Base-by-base conservation (phyloP, 2,329 filamentous ascomycete species). In the Sarocladium brachiariae region DNA sequence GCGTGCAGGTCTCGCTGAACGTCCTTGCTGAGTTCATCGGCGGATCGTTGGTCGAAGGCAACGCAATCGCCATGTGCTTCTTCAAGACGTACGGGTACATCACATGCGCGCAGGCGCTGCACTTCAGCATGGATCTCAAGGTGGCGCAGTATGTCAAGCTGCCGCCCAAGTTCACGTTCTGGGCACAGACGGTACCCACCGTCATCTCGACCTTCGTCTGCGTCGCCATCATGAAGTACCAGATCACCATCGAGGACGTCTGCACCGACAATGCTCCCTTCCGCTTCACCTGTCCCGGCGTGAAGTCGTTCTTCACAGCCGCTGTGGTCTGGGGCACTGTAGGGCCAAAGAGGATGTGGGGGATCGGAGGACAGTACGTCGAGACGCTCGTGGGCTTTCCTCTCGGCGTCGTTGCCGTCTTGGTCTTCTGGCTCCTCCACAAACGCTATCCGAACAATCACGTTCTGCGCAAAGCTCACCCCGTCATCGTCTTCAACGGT, bases 101-200 rank as follows among this genome's bases (percentile, higher is more conserved):
- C 13, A 74, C 72, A 1, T 75, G 72, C 49, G 71, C 73, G 0
- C 73, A 77, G 53, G 73, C 75, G 16, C 65, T 78, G 18, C 68
- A 68, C 59, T 78, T 78, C 59, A 70, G 65, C 52, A 71, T 70
- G 55, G 73, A 72, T 54, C 59, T 73, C 30, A 75, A 75, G 60
- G 69, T 75, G 11, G 73, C 72, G 8, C 73, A 75, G 54, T 81
- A 81, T 61, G 72, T 78, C 65, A 81, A 81, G 66, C 80, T 83
- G 16, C 78, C 80, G 4, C 80, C 80, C 0, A 73, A 75, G 11
- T 72, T 80, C 25, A 77, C 79, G 3, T 84, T 83, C 56, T 64
- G 69, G 19, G 78, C 78, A 1, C 80, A 83, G 61, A 77, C 83
- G 59, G 65, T 76, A 10, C 77, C 78, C 30, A 83, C 77, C 2